Base-by-base conservation (phyloP, 108 stramenopile species). In the Epithemia pelagica region DNA sequence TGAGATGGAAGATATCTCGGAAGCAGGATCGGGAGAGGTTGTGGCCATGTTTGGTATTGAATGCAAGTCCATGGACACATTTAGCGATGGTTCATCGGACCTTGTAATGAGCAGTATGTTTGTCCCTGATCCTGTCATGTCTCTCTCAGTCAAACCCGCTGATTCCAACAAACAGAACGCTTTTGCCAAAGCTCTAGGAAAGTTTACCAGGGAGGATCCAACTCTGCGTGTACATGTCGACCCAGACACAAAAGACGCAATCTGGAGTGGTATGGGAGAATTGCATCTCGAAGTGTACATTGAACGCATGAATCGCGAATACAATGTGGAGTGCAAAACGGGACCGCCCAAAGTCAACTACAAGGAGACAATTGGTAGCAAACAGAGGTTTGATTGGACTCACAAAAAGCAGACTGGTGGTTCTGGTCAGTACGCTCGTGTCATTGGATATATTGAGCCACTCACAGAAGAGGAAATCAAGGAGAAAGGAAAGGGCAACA, bases 391-490 rank as follows among this genome's bases (percentile, higher is more conserved):
- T 78, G 95, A 97, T 74, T 97, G 90, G 81, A 75, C 97, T 30
- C 99, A 99, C 90, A 99, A 99, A 86, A 99, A 99, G 69, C 99
- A 99, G 81, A 90, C 96, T 15, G 99, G 99, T 63, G 99, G 99
- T 56, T 59, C 91, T 29, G 99, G 99, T 37, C 99, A 99, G 77
- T 99, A 93, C 68, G 99, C 96, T 26, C 80, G 92, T 53, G 97
- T 99, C 15, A 84, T 95, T 58, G 99, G 99, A 30, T 97, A 89
- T 76, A 82, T 99, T 59, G 98, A 99, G 66, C 97, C 97, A 0
- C 73, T 96, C 46, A 73, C 85, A n/a, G 90, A 88, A 57, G 91
- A 94, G 52, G 91, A 91, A 37, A 77, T 83, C 25, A 83, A 85
- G 61, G 87, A 86, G 62, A 62, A 79, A 55, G 89, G 85, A 19